Base-by-base conservation (phyloP, 2,329 filamentous ascomycete species). In the Gremmenia infestans region DNA sequence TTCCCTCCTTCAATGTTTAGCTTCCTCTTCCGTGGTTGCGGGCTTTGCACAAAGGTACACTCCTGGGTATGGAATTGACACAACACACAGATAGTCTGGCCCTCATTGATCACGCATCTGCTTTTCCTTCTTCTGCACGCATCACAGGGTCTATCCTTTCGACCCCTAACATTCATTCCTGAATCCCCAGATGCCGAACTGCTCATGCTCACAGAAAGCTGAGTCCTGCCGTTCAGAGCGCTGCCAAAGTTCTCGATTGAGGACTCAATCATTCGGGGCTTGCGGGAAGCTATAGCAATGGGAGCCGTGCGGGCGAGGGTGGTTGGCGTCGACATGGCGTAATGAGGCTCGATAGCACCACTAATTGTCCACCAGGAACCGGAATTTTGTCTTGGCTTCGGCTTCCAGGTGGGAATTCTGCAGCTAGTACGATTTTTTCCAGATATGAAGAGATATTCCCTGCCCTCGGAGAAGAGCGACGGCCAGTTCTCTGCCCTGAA, bases 1-100 rank as follows among this genome's bases (percentile, higher is more conserved):
- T 78, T 70, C 37, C 65, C 28, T 32, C 28, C 67, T 74, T 58
- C 78, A 75, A 65, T 80, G 72, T 86, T 83, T 60, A 89, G 74
- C 76, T 92, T 93, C 70, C 90, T 81, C 77, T 94, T 94, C 65
- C 89, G 82, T 55, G 87, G 85, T 68, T 86, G 84, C 23, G 89
- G 89, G 71, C 87, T 90, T 63, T 87, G 84, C 50, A 86, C 79
- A 70, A 92, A 85, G 45, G 89, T 92, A 73, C 89, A 94, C 64
- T 90, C 86, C 68, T 89, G 82, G 66, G 86, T 87, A 72, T 87
- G 86, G 70, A 86, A 85, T 69, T 89, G 86, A 73, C 90, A 95
- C 60, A 89, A 79, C 60, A 90, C 81, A 72, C 90, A 94, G 63
- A 80, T 77, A 40, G 79, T 78, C 65, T 88, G 83, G 62, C 87